A percentile compares a stretch with the other conserved stretches of the same genome.
Evolutionary conservation across 495 filamentous ascomycete species (phyloP).

Genomic region (Neurospora tetrasperma): DNA sequence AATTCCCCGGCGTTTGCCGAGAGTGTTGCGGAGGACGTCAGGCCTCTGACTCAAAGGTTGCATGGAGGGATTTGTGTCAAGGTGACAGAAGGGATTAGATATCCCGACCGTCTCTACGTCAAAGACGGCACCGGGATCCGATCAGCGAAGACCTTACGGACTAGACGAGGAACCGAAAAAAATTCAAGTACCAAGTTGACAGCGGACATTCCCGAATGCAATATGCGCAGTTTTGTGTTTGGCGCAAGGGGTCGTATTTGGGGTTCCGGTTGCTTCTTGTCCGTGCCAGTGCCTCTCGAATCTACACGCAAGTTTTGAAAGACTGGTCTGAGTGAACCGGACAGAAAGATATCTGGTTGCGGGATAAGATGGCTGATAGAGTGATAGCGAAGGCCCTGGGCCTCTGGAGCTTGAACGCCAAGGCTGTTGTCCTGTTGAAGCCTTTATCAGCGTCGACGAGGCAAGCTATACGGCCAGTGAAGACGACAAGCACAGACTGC

Average conservation of each 20-base stretch:
- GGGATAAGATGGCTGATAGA: not conserved
- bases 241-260: not conserved
- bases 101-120: constrained; percentile 19
- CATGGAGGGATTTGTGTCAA: constrained; percentile 34
- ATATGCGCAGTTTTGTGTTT: constrained; percentile 1
- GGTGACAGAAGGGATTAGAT: constrained; percentile 16
- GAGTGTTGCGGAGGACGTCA: constrained; percentile 38
- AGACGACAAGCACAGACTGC: constrained; percentile 8
- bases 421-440: not conserved
- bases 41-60: constrained; percentile 32
- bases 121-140: constrained; percentile 8
- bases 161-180: constrained; percentile 20
- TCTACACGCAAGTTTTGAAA: not conserved
- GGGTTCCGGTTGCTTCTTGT: not conserved
- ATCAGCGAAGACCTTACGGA: constrained; percentile 11
- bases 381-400: not conserved
- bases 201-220: constrained; percentile 23
- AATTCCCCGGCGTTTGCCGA: constrained; percentile 52
- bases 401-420: not conserved
- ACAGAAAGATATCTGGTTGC: not conserved
- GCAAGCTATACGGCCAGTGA: constrained; percentile 6
- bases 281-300: not conserved
- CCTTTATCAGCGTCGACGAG: not conserved
- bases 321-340: not conserved
- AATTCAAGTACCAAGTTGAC: constrained; percentile 11